Evolutionary conservation across 257 asterid species (phyloP).

Genomic region (Thymus mandschuricus): DNA sequence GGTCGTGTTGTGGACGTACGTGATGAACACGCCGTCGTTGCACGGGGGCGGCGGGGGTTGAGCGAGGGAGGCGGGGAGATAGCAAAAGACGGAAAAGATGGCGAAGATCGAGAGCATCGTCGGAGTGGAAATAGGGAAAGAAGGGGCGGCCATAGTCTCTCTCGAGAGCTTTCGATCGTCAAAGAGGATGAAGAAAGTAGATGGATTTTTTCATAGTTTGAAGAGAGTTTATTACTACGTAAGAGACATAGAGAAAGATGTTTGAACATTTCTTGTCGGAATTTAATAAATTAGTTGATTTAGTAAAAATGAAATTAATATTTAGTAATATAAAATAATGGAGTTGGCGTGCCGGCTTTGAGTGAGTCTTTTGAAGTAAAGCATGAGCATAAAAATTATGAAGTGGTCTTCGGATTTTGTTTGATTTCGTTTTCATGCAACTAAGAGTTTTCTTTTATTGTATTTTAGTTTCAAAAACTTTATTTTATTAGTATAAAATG

Average conservation of each 20-base stretch:
- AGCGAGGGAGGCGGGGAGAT: slow-evolving; percentile 43
- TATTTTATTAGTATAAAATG: neutral
- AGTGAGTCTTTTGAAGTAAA: slow-evolving; percentile 26
- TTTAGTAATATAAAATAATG: slow-evolving; percentile 3
- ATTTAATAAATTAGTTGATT: slow-evolving; percentile 23
- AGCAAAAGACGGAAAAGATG: slow-evolving; percentile 31
- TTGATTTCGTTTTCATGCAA: slow-evolving; percentile 9
- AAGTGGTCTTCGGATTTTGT: slow-evolving; percentile 21
- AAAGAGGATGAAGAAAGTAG: neutral
- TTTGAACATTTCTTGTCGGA: slow-evolving; percentile 34
- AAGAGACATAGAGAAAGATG: slow-evolving; percentile 38
- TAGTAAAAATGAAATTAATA: slow-evolving; percentile 1
- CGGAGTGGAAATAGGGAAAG: slow-evolving; percentile 26
- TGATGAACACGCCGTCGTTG: slow-evolving; percentile 61
- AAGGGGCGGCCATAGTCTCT: slow-evolving; percentile 21
- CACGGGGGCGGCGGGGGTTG: slow-evolving; percentile 44
- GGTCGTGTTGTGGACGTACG: slow-evolving; percentile 47
- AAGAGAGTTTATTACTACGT: neutral
- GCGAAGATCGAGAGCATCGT: slow-evolving; percentile 24
- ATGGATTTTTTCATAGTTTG: neutral
- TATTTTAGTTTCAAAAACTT: neutral
- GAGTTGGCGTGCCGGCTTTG: slow-evolving; percentile 45
- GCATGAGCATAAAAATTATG: slow-evolving; percentile 35
- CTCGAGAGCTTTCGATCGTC: slow-evolving; percentile 19
- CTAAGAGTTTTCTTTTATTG: neutral